Conservation (phyloP, 2,329 filamentous ascomycete species). For the Aureobasidium musti region DNA sequence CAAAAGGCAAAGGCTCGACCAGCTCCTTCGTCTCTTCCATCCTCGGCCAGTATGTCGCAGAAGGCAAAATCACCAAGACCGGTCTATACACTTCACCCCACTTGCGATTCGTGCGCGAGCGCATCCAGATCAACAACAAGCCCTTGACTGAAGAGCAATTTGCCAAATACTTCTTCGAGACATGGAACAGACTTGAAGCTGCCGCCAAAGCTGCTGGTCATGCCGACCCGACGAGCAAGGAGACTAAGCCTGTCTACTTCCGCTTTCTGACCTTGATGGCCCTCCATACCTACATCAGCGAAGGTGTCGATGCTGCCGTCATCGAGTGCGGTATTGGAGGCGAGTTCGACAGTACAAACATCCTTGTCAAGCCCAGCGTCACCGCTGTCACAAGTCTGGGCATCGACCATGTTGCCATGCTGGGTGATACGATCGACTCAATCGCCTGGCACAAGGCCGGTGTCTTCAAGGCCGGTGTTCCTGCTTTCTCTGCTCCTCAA, state of each 20-base stretch:
- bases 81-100: conserved; percentile 88
- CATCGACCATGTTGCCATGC: conserved; percentile 79
- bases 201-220: conserved; percentile 53
- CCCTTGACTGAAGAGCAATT: conserved; percentile 71
- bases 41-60: conserved; percentile 61
- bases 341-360: conserved; percentile 89
- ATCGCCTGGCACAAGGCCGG: conserved; percentile 94
- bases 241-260: conserved; percentile 85
- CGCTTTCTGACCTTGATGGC: conserved; percentile 88
- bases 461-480: conserved; percentile 70
- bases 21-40: conserved; percentile 82
- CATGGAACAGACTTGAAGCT: conserved; percentile 70
- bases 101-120: conserved; percentile 77
- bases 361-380: conserved; percentile 69
- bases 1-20: conserved; percentile 91
- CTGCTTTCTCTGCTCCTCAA: conserved; percentile 65
- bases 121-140: conserved; percentile 75
- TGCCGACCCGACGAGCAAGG: conserved; percentile 51
- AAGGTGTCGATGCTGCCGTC: conserved; percentile 75
- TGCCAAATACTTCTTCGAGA: conserved; percentile 75
- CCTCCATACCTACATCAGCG: conserved; percentile 75
- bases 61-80: conserved; percentile 54
- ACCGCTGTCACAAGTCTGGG: conserved; percentile 77
- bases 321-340: conserved; percentile 94
- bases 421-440: conserved; percentile 75